phyloP scores from a whole-genome alignment of 768 basidiomycete genomes.

The Lentinula sp. region DNA sequence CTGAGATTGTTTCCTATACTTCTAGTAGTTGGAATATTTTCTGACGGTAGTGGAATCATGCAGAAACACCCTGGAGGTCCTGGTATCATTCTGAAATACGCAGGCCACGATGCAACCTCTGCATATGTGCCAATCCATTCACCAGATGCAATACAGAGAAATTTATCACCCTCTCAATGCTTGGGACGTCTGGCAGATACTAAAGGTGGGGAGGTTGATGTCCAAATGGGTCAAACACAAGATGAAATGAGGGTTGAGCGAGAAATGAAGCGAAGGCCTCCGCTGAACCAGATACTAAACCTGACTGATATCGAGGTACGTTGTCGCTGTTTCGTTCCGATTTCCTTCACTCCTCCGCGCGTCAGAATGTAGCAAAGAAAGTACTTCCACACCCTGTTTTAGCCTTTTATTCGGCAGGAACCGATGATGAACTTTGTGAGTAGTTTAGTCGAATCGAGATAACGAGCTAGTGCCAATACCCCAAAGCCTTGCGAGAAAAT shows the following conservation, averaged over 20 bases:
- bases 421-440: constrained; percentile 81
- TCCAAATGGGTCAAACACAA: constrained; percentile 47
- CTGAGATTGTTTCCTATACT: background rate
- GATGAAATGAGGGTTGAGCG: constrained; percentile 66
- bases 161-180: constrained; percentile 67
- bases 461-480: too few species aligned
- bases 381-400: constrained; percentile 69
- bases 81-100: constrained; percentile 77
- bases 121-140: constrained; percentile 83
- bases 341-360: background rate
- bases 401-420: constrained; percentile 81
- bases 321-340: background rate
- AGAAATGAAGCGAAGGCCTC: constrained; percentile 55
- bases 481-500: constrained; percentile 58
- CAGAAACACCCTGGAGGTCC: constrained; percentile 81
- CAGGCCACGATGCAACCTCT: constrained; percentile 74
- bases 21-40: background rate
- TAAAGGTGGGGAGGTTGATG: constrained; percentile 26
- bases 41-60: background rate
- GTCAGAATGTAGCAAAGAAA: constrained; percentile 65
- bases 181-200: constrained; percentile 56
- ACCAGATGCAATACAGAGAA: constrained; percentile 68
- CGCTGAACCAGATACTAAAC: constrained; percentile 63
- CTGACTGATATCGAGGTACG: constrained; percentile 78
- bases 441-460: constrained; percentile 3